Evolutionary conservation across 129 eudicot genomes (phyloP).

Genomic region (Chrysanthemum makinoi): DNA sequence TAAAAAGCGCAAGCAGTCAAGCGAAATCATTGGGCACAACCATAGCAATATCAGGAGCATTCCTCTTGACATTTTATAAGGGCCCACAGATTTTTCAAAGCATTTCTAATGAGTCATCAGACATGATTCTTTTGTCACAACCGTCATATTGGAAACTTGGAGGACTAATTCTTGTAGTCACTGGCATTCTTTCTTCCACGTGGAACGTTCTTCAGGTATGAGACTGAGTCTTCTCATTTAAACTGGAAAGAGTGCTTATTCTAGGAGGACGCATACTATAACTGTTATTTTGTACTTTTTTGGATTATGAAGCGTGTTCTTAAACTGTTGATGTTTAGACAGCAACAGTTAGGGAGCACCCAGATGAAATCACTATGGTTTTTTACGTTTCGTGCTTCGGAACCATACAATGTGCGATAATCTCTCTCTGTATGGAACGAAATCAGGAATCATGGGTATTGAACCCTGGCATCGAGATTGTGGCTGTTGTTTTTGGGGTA

Average conservation of each 20-base stretch:
- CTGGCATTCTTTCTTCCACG: neutral
- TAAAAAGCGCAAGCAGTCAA: neutral
- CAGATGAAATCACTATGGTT: slow-evolving; percentile 8
- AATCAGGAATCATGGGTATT: neutral
- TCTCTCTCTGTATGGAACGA: neutral
- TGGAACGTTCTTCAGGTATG: slow-evolving; percentile 1
- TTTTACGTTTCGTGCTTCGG: neutral
- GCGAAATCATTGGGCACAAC: neutral
- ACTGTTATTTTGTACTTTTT: neutral
- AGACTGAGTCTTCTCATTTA: neutral
- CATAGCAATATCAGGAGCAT: slow-evolving; percentile 1
- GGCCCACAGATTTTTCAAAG: neutral
- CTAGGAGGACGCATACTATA: neutral
- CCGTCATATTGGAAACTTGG: slow-evolving; percentile 1
- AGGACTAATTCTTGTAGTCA: neutral
- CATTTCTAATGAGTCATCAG: neutral
- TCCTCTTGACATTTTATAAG: neutral
- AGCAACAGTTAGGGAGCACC: neutral
- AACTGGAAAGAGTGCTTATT: neutral
- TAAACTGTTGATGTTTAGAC: neutral
- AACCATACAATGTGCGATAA: neutral
- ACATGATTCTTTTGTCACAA: neutral
- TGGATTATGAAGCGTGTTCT: neutral
- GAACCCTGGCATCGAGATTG: neutral
- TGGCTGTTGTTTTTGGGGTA: neutral